Evolutionary conservation across 768 basidiomycete species (phyloP), one percentile per base, ranked within the genome.

Genomic region (Leccinum rimulosum): DNA sequence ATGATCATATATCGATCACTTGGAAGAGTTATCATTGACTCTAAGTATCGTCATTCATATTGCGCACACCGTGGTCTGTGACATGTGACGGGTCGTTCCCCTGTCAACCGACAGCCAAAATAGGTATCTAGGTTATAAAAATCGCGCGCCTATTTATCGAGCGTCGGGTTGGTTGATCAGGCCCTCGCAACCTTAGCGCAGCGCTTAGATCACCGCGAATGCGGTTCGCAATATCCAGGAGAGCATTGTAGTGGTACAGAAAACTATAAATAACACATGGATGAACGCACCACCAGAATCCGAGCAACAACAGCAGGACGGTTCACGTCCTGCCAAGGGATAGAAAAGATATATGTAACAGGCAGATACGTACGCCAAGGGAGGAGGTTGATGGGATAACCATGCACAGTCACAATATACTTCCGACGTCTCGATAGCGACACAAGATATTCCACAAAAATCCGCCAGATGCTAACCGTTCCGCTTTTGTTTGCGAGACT

Each of bases 401-500:
- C 59, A 61, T 71, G 48, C 58, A 59, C 58, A 62, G 54, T 62
- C 68, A 70, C 67, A 66, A 68, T 69, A 69, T 66, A 68, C 59
- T 66, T 69, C 70, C 70, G 65, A 63, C 64, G 64, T 57, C 65
- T 65, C 61, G 64, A 70, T 61, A 60, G 64, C 61, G 71, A 70
- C 61, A 69, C 67, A 64, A 60, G 63, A 64, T 64, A 68, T 71
- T 77, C 80, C 68, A 71, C 64, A 64, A 66, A 63, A 62, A 64
- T 66, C 66, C 59, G 17, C 48, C 61, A 61, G 63, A 78, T 77
- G 57, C 74, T 80, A 62, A 73, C 73, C 63, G 79, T 82, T 71
- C 84, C 81, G 66, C 78, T 77, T 71, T 64, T 77, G 77, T 76
- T 85, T 86, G 58, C 88, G 82, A 36, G 79, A 66, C 75, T 85